phyloP scores from a whole-genome alignment of 2,329 filamentous ascomycete genomes.

The Aureobasidium sp. region DNA sequence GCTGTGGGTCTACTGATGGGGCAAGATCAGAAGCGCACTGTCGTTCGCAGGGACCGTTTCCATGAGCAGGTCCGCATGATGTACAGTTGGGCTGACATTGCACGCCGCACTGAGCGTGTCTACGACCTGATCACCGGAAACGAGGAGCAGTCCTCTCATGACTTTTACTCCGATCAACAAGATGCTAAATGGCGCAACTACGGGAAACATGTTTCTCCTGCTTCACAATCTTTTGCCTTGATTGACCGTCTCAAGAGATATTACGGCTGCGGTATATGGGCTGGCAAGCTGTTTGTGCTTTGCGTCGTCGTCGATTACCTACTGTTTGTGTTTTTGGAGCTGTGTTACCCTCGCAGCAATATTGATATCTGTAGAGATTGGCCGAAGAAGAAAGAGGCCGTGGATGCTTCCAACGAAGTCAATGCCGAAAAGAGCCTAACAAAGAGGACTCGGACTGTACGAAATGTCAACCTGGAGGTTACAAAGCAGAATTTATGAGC shows the following conservation, averaged over 20 bases:
- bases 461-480: neutral
- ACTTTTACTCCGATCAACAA: slow-evolving; percentile 67
- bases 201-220: slow-evolving; percentile 47
- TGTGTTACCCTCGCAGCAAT: slow-evolving; percentile 71
- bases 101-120: slow-evolving; percentile 84
- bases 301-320: slow-evolving; percentile 93
- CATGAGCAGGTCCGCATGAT: slow-evolving; percentile 96
- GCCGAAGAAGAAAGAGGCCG: slow-evolving; percentile 62
- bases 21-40: slow-evolving; percentile 11
- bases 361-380: slow-evolving; percentile 90
- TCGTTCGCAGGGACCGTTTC: slow-evolving; percentile 80
- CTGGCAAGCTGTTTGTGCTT: slow-evolving; percentile 91
- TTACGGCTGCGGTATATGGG: slow-evolving; percentile 97
- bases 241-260: slow-evolving; percentile 94
- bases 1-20: slow-evolving; percentile 68
- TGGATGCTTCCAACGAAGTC: neutral
- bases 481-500: neutral
- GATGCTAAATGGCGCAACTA: slow-evolving; percentile 40
- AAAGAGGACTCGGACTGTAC: neutral
- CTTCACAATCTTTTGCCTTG: slow-evolving; percentile 69
- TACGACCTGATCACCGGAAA: slow-evolving; percentile 91
- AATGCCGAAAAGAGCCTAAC: neutral
- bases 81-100: slow-evolving; percentile 98
- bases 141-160: slow-evolving; percentile 32
- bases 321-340: slow-evolving; percentile 78